Base-by-base conservation (phyloP, 768 basidiomycete species). In the Lanmaoa rubissima region DNA sequence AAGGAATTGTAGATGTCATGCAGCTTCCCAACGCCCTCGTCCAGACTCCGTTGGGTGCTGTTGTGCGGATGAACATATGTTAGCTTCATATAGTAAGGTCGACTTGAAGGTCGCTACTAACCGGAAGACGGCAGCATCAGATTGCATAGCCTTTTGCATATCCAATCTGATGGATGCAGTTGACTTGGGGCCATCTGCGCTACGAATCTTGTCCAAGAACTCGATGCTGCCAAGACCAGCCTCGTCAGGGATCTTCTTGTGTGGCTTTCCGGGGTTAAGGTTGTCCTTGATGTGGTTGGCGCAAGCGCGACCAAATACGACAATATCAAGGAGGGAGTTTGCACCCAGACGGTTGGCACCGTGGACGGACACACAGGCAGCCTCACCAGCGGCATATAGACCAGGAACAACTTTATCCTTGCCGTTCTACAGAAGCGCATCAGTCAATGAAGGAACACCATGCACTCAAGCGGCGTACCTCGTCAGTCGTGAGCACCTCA, bases 71-170 rank as follows among this genome's bases (percentile, higher is more conserved):
- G 32, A 17, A 57, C 21, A 13, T 39, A 35, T 7, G 34, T 65
- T 40, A 55, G 45, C 19, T 52, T 50, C 41, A 54, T 19, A 44
- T 6, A n/a, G 12, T 28, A 34, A 55, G 13, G 32, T 26, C 17
- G 28, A n/a, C 21, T 16, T 17, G 40, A 11, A 19, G 17, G 17
- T n/a, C 13, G 5, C 9, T 16, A 66, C 74, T 13, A 54, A 87
- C 86, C 93, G 82, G 85, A 99, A 99, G 60, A 99, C 96, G 62
- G 96, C 96, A 42, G 96, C 96, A 74, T 99, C 96, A 48, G 88
- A 74, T 74, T 98, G 94, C 95, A 98, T 98, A 39, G 94, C 92
- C 80, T 98, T 98, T 75, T 99, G 97, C 94, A 99, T 94, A 69
- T 92, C 88, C 48, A 97, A 73, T 61, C 97, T 84, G 69, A 98